These are phyloP conservation scores for Boechera stricta DNA, from an alignment of 345 rosid species.

Conservation along the genomic window DNA sequence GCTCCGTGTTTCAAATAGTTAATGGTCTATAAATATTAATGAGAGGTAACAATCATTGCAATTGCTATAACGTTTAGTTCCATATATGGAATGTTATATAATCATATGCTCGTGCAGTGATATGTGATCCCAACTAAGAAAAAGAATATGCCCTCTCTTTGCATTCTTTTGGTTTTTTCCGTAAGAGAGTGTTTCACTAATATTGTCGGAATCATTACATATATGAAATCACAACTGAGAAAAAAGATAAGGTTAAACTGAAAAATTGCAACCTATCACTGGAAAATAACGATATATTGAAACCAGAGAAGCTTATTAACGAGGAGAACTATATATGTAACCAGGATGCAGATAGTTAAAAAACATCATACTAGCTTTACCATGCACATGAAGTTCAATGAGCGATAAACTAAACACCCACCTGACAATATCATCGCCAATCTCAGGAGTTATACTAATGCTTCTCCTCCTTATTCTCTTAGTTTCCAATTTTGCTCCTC, in stretches of 20 bases:
- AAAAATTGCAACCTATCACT: slow-evolving; percentile 8
- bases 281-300: not conserved
- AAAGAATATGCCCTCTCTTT: slow-evolving; percentile 3
- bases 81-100: slow-evolving; percentile 5
- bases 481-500: slow-evolving; percentile 74
- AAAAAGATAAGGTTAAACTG: not conserved
- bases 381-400: slow-evolving; percentile 26
- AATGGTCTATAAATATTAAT: slow-evolving; percentile 6
- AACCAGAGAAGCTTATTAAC: slow-evolving; percentile 4
- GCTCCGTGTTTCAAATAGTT: slow-evolving; percentile 24
- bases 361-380: slow-evolving; percentile 11
- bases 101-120: not conserved
- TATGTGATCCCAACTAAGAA: slow-evolving; percentile 20
- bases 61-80: not conserved
- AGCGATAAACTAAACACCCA: too few relatives aligned
- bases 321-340: slow-evolving; percentile 15
- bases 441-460: slow-evolving; percentile 97
- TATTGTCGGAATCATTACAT: not conserved
- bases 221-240: slow-evolving; percentile 8
- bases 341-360: slow-evolving; percentile 15
- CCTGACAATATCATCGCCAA: slow-evolving; percentile 99
- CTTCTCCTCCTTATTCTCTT: slow-evolving; percentile 96
- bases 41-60: slow-evolving; percentile 17
- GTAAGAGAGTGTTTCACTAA: not conserved
- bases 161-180: slow-evolving; percentile 2